Evolutionary conservation across 1,284 basidiomycete genomes (phyloP).

Genomic region (Ceratobasidium sp.): DNA sequence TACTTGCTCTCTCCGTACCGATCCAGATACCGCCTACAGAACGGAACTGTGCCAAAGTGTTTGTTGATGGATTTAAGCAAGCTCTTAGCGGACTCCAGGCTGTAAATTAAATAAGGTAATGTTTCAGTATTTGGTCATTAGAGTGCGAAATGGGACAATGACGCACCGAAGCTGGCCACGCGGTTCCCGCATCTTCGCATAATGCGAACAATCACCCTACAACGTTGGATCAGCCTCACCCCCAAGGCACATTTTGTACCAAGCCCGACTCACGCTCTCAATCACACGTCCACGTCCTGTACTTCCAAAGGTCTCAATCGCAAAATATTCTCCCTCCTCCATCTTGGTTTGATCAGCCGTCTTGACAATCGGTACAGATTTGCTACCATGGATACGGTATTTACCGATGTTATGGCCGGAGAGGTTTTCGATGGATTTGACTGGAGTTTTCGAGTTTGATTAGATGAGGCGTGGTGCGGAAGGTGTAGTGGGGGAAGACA

Average conservation of each 20-base stretch:
- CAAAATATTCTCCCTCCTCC: slow-evolving; percentile 99
- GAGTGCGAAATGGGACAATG: slow-evolving; percentile 34
- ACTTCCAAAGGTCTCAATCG: slow-evolving; percentile 98
- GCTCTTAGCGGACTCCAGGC: slow-evolving; percentile 86
- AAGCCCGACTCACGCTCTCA: slow-evolving; percentile 71
- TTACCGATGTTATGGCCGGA: slow-evolving; percentile 91
- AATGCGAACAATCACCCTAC: slow-evolving; percentile 95
- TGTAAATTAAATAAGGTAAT: slow-evolving; percentile 55
- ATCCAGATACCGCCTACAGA: slow-evolving; percentile 95
- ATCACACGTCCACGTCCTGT: slow-evolving; percentile 95
- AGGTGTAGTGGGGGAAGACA: slow-evolving; percentile 51
- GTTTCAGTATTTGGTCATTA: neutral
- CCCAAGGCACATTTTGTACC: neutral
- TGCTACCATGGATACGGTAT: slow-evolving; percentile 91
- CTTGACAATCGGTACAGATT: slow-evolving; percentile 92
- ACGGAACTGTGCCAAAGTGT: slow-evolving; percentile 96
- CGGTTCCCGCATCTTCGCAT: slow-evolving; percentile 79
- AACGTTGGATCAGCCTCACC: neutral
- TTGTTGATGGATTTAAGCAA: slow-evolving; percentile 91
- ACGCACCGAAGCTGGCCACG: slow-evolving; percentile 75
- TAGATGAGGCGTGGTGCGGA: neutral
- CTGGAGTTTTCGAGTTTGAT: slow-evolving; percentile 60
- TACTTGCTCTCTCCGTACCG: slow-evolving; percentile 95
- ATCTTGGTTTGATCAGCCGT: slow-evolving; percentile 93
- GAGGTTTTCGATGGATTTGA: slow-evolving; percentile 91